A percentile compares a stretch with the other conserved stretches of the same genome.
Conservation (phyloP, 2,329 filamentous ascomycete species). For the Neonectria faginata region DNA sequence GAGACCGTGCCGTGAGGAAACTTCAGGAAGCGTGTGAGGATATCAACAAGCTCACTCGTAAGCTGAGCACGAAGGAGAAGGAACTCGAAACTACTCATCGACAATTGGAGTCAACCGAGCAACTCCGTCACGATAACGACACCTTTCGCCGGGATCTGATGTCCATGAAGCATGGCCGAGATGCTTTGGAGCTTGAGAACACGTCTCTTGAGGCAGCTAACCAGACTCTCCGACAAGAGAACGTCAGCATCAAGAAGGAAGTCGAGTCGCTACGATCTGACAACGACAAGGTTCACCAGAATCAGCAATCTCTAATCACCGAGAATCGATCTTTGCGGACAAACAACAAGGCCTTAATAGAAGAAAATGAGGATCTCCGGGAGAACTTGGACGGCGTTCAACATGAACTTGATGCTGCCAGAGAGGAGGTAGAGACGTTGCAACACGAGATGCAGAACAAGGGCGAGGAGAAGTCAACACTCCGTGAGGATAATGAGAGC, state of each 20-base stretch:
- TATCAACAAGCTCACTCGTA: slow-evolving; percentile 62
- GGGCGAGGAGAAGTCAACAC: slow-evolving; percentile 57
- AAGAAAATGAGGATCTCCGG: slow-evolving; percentile 59
- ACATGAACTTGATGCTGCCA: slow-evolving; percentile 56
- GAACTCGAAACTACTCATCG: slow-evolving; percentile 57
- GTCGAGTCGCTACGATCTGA: slow-evolving; percentile 56
- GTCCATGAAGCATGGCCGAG: slow-evolving; percentile 54
- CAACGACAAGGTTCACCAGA: slow-evolving; percentile 55
- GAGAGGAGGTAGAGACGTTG: slow-evolving; percentile 55
- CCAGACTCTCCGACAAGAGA: slow-evolving; percentile 52
- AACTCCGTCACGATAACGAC: slow-evolving; percentile 54
- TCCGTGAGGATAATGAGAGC: slow-evolving; percentile 64
- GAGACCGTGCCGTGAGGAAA: slow-evolving; percentile 73
- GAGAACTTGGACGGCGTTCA: slow-evolving; percentile 55
- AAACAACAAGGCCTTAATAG: slow-evolving; percentile 55
- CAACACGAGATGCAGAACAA: slow-evolving; percentile 55
- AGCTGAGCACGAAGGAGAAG: slow-evolving; percentile 56
- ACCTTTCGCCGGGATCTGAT: slow-evolving; percentile 56
- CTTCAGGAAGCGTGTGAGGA: slow-evolving; percentile 71
- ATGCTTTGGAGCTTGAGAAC: slow-evolving; percentile 56
- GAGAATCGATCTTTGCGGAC: slow-evolving; percentile 60
- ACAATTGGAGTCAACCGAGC: slow-evolving; percentile 55
- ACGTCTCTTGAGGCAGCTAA: slow-evolving; percentile 56
- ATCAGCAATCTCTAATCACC: slow-evolving; percentile 57
- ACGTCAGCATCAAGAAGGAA: slow-evolving; percentile 53